Evolutionary conservation across 768 basidiomycete species (phyloP).

Genomic region (Rubroboletus pulcherrimus): DNA sequence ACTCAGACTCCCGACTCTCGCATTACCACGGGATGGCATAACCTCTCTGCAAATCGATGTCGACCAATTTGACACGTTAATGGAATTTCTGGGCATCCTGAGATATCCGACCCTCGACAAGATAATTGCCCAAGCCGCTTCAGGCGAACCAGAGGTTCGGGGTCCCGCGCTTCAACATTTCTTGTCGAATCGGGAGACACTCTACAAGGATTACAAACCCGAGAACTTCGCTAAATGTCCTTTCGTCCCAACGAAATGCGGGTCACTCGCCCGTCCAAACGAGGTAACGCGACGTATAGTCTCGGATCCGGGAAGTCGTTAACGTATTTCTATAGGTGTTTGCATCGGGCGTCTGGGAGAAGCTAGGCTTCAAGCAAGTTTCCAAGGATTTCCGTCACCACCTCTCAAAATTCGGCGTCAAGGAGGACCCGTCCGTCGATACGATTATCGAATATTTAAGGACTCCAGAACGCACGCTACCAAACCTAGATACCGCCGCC

Average conservation of each 20-base stretch:
- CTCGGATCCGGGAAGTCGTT: neutral
- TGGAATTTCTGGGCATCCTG: neutral
- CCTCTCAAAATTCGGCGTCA: slow-evolving; percentile 9
- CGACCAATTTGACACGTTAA: neutral
- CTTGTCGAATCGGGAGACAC: slow-evolving; percentile 5
- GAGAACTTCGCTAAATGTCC: slow-evolving; percentile 1
- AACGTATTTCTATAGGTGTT: slow-evolving; percentile 9
- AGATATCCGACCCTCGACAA: neutral
- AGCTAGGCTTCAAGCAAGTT: slow-evolving; percentile 6
- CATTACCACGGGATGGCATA: neutral
- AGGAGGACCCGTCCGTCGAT: slow-evolving; percentile 2
- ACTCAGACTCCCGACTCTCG: slow-evolving; percentile 76
- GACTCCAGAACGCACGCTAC: neutral
- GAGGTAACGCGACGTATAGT: slow-evolving; percentile 3
- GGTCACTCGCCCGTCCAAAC: slow-evolving; percentile 1
- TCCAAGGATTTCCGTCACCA: neutral
- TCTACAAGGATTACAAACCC: slow-evolving; percentile 9
- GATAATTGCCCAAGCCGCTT: slow-evolving; percentile 8
- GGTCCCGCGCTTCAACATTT: slow-evolving; percentile 7
- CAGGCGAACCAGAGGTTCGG: neutral
- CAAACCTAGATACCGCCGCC: neutral
- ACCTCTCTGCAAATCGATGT: neutral
- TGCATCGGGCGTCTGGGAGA: slow-evolving; percentile 1
- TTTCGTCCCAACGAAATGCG: slow-evolving; percentile 2
- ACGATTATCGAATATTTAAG: neutral